These are phyloP conservation scores for Lycium ferocissimum DNA, from an alignment of 257 asterid genomes.

Conservation along the genomic window DNA sequence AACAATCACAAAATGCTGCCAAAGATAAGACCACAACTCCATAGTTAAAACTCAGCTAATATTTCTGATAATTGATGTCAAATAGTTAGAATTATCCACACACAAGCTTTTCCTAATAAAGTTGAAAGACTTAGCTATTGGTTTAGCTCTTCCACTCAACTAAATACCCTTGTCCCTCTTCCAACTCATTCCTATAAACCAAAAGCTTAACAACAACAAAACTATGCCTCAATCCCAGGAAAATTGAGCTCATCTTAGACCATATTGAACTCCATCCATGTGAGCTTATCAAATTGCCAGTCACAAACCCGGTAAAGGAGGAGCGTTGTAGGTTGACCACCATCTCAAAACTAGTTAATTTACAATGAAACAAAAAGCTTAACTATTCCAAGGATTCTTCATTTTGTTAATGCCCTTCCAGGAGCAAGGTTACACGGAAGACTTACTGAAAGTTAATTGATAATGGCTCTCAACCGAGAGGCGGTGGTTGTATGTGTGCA, in stretches of 20 bases:
- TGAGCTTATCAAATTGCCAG: background rate
- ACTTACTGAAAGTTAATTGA: background rate
- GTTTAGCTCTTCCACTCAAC: constrained; percentile 5
- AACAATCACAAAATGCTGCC: background rate
- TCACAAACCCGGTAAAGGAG: background rate
- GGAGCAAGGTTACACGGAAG: background rate
- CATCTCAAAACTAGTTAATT: constrained; percentile 10
- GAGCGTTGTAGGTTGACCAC: background rate
- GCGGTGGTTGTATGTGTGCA: background rate
- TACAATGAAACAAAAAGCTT: background rate
- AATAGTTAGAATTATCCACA: background rate
- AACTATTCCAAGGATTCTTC: background rate
- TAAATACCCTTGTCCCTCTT: background rate
- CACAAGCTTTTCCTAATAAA: background rate
- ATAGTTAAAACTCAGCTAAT: background rate
- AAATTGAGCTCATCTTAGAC: background rate
- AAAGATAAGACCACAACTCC: background rate
- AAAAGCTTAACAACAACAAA: background rate
- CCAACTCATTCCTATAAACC: background rate
- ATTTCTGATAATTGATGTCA: background rate
- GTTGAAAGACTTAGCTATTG: background rate
- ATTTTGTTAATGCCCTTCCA: background rate
- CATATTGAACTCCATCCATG: background rate
- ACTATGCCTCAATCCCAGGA: background rate
- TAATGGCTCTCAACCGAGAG: background rate